phyloP scores from a whole-genome alignment of 2,329 filamentous ascomycete species.

The Nemania abortiva region DNA sequence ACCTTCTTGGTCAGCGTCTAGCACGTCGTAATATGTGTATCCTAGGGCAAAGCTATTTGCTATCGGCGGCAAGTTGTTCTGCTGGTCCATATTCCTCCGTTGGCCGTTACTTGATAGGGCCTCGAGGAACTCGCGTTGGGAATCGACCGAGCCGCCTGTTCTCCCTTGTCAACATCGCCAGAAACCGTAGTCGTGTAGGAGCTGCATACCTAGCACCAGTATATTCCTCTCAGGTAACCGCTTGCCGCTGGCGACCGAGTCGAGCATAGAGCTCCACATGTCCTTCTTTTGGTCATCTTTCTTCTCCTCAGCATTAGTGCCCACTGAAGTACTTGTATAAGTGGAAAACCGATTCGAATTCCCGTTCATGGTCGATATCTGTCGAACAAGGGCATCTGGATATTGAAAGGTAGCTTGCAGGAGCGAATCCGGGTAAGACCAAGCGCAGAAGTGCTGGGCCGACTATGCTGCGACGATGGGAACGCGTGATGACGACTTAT shows the following conservation, averaged over 20 bases:
- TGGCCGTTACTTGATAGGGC: conserved; percentile 67
- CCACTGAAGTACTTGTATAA: conserved; percentile 66
- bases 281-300: conserved; percentile 83
- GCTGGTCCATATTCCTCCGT: conserved; percentile 66
- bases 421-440: not conserved
- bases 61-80: conserved; percentile 77
- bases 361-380: conserved; percentile 59
- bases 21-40: conserved; percentile 94
- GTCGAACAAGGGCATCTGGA: conserved; percentile 44
- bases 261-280: conserved; percentile 94
- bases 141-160: conserved; percentile 82
- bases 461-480: conserved; percentile 33
- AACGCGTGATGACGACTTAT: conserved; percentile 40
- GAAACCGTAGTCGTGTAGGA: not conserved
- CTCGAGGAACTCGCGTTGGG: conserved; percentile 86
- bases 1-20: conserved; percentile 95
- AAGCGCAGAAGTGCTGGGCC: conserved; percentile 13
- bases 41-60: conserved; percentile 93
- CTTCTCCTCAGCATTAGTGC: conserved; percentile 64
- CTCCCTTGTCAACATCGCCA: conserved; percentile 48
- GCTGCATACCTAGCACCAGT: conserved; percentile 76
- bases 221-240: conserved; percentile 92
- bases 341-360: conserved; percentile 69
- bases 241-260: conserved; percentile 90
- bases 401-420: conserved; percentile 21